Evolutionary conservation across 148 eudicot genomes (phyloP), one percentile per base, ranked within the genome.

Genomic region (Camellia japonica): DNA sequence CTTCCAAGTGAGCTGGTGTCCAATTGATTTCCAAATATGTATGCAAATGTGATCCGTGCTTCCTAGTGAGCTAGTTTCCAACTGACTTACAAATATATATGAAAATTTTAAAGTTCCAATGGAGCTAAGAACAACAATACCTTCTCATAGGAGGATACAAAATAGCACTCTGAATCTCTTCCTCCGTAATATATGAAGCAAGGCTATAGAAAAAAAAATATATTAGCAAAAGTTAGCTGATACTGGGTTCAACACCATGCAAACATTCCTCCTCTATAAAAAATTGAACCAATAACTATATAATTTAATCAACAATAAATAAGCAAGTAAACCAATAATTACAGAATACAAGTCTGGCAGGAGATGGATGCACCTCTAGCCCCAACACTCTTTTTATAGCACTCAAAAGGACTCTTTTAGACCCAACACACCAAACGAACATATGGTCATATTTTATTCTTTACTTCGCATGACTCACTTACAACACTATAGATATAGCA

Each of bases 101-200:
- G 38, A 30, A 60, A 62, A 5, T 62, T 16, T 4, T 9, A 18
- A 0, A 0, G 42, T 64, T 62, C 23, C 44, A 42, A 52, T 13
- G 41, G 47, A 68, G 79, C 42, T 58, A 23, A 55, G 67, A 74
- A 42, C 12, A 30, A 30, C 38, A 73, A 80, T 80, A 96, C 99
- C 97, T 88, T 56, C 80, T 85, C 65, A 96, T 84, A 69, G 97
- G 86, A 44, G 99, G 99, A 83, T 91, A 96, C 79, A 96, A 82
- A 69, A 93, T 73, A 54, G 98, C 99, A 81, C 78, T 84, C 71
- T 89, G 86, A 80, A 92, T 92, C 79, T 96, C 97, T 73, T 96
- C 95, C 11, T 96, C 95, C n/a, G 93, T 91, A 78, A 96, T 96
- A 83, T 94, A 92, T 46, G 97, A 91, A 80, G 98, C 99, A 82